Evolutionary conservation across 2,329 filamentous ascomycete genomes (phyloP), one percentile per base, ranked within the genome.

Genomic region (Emmonsia crescens): DNA sequence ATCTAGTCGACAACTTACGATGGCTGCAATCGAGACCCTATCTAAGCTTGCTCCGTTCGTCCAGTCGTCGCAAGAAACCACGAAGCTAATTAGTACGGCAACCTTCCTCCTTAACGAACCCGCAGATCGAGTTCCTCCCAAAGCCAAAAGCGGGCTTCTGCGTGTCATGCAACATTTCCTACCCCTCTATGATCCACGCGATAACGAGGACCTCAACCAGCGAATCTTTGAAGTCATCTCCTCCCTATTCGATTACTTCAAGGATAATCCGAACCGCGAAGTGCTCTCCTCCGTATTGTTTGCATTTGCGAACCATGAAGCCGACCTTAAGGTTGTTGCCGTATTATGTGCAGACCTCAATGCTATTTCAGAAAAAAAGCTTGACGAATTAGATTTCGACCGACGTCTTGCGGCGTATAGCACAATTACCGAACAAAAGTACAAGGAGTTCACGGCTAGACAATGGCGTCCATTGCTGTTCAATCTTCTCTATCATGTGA

Each of bases 301-400:
- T 16, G 86, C 87, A 21, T 85, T 96, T 63, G 85, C 89, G 1
- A 76, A 81, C 8, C 83, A 84, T 54, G 85, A 90, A 62, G 67
- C 80, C 4, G 79, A 82, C 0, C 77, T 92, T 0, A 71, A 77
- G 29, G 81, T 85, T 60, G 80, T 91, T 62, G 87, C 91, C 1
- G 76, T 77, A 5, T 78, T 96, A 2, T 96, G 91, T 68, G 77
- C 82, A 33, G 86, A 89, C 64, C 80, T 99, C 60, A 97, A 99
- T 70, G 86, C 94, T 0, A 91, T 88, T 68, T 85, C 85, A 0
- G 78, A 79, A 55, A 83, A 82, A 31, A 86, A 86, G 52, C 80
- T 99, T 24, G 90, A 94, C 68, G 89, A 96, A 70, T 88, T 91
- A 1, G 89, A 97, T 74, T 96, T 96, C 70, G 89, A 95, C 66